Evolutionary conservation across 2,329 filamentous ascomycete species (phyloP), one percentile per base, ranked within the genome.

Genomic region (Diaporthe vexans): DNA sequence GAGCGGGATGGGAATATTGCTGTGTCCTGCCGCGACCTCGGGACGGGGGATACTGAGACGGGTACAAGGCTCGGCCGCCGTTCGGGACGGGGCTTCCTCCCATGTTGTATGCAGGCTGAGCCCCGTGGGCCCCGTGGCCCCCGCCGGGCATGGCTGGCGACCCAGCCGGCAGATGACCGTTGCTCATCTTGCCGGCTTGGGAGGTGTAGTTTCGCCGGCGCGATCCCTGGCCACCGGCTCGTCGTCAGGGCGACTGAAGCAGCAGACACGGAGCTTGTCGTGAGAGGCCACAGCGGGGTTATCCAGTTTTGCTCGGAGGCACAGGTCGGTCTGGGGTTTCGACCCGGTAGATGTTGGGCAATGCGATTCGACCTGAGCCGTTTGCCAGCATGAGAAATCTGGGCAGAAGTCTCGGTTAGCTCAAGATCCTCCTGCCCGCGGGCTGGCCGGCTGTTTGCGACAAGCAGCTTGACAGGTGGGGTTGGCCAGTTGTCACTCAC

Each of bases 171-270:
- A 93, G 91, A 92, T 93, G 91, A 89, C 88, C 89, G 85, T 87
- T 87, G 87, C 91, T 93, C 92, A 94, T 94, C 92, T 89, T 94
- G 90, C 90, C 91, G 91, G 90, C 89, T 85, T 90, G 88, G 89
- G 89, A 83, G 79, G 80, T 75, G 76, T 76, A 75, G 75, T 74
- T 76, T 76, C 77, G 78, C 78, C 79, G 79, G 79, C 79, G 79
- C 79, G 78, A 78, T 80, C 80, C 80, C 81, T 77, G 78, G 77
- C 80, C 80, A 80, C 81, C 76, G 76, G 75, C 71, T 48, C 43
- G 70, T 72, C 57, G 46, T 72, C 48, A 59, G 57, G 57, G 26
- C 46, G 48, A 19, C 57, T 29, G 57, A 40, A 40, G 35, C 63
- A 65, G 61, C 71, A 29, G n/a, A 40, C 46, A 74, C 37, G 35